phyloP scores from a whole-genome alignment of 225 moss, liverwort and hornwort species.

The Rhytidiadelphus loreus region DNA sequence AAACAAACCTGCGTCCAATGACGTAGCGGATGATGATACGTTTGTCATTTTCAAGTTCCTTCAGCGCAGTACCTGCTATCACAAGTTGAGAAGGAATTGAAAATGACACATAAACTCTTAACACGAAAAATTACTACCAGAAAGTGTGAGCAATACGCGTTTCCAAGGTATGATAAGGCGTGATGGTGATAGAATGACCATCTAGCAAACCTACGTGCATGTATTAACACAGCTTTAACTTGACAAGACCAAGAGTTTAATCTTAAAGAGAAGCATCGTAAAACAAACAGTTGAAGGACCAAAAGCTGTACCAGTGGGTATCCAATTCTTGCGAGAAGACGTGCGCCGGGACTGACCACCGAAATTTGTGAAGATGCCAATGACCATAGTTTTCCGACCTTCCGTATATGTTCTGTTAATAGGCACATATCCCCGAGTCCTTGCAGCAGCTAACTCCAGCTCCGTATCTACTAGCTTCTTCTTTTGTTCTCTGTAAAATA shows the following conservation, averaged over 20 bases:
- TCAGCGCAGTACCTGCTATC: constrained; percentile 56
- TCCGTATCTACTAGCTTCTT: constrained; percentile 64
- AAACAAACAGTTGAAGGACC: neutral
- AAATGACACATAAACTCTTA: neutral
- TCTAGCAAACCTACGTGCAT: neutral
- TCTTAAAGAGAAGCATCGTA: neutral
- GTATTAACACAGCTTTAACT: neutral
- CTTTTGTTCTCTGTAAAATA: constrained; percentile 57
- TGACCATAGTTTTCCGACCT: constrained; percentile 37
- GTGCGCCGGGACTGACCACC: constrained; percentile 62
- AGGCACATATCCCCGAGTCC: constrained; percentile 58
- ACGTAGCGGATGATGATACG: constrained; percentile 78
- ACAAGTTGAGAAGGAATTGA: neutral
- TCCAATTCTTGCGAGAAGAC: constrained; percentile 74
- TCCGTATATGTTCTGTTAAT: constrained; percentile 28
- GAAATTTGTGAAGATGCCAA: constrained; percentile 79
- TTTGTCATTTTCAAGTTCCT: constrained; percentile 70
- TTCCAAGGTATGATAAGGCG: neutral
- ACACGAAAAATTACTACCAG: neutral
- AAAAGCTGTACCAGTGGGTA: constrained; percentile 59
- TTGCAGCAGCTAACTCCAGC: constrained; percentile 79
- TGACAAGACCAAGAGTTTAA: neutral
- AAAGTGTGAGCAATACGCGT: neutral
- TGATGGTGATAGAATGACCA: neutral
- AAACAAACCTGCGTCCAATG: constrained; percentile 77